Evolutionary conservation across 139 green algal species (phyloP).

Genomic region (Ettlia oleoabundans): DNA sequence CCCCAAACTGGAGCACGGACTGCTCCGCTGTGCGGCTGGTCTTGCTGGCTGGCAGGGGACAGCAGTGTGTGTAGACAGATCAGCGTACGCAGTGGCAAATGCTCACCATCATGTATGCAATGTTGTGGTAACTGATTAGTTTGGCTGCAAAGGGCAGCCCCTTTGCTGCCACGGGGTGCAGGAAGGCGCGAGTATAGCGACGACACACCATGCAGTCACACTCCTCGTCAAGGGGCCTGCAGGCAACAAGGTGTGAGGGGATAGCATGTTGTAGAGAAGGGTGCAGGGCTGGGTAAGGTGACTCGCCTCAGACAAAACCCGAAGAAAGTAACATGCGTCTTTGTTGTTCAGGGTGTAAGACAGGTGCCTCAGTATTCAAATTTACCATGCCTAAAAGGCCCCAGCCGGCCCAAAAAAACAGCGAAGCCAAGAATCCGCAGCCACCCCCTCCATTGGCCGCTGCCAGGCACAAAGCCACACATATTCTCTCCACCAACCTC

Average conservation of each 20-base stretch:
- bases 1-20: not conserved
- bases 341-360: too few relatives aligned
- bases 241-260: not conserved
- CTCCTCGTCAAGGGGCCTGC: constrained; percentile 71
- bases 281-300: too few relatives aligned
- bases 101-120: constrained; percentile 82
- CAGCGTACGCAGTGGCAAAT: not conserved
- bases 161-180: constrained; percentile 80
- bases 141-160: constrained; percentile 72
- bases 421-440: too few relatives aligned
- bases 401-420: too few relatives aligned
- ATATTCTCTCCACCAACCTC: too few relatives aligned
- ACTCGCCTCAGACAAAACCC: too few relatives aligned
- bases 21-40: not conserved
- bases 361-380: too few relatives aligned
- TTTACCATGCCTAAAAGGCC: too few relatives aligned
- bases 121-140: constrained; percentile 92
- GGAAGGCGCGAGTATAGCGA: constrained; percentile 79
- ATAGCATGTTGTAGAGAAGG: too few relatives aligned
- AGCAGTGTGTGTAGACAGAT: not conserved
- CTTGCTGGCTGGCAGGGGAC: not conserved
- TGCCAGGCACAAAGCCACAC: too few relatives aligned
- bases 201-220: constrained; percentile 85
- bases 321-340: too few relatives aligned
- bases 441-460: too few relatives aligned